Conservation (phyloP, 192 early-diverging fungal genomes). For the Coemansia sp. region DNA sequence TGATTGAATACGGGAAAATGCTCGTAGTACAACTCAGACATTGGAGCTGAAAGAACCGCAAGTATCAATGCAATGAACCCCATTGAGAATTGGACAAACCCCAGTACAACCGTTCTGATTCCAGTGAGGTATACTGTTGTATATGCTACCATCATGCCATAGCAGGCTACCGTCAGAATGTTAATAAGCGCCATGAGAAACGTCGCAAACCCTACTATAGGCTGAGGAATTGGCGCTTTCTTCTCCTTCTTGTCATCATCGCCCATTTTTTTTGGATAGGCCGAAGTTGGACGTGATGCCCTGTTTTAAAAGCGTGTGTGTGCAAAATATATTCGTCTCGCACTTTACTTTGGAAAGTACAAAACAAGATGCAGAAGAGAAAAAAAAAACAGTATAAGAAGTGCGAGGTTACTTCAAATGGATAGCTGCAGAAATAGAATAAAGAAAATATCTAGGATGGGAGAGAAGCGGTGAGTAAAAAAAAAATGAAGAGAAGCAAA, state of each 20-base stretch:
- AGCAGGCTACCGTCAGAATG: neutral
- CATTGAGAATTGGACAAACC: slow-evolving; percentile 10
- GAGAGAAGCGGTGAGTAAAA: too few species aligned
- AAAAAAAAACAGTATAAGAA: too few species aligned
- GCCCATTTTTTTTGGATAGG: neutral
- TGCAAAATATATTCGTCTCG: too few species aligned
- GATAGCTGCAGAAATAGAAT: too few species aligned
- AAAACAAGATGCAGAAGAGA: too few species aligned
- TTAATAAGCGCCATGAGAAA: slow-evolving; percentile 3
- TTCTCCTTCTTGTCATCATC: neutral
- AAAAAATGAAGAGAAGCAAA: neutral
- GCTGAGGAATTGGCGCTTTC: too few species aligned
- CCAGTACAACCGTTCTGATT: neutral
- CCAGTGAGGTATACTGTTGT: neutral
- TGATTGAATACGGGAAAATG: neutral
- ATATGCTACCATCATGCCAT: neutral
- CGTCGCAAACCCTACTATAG: neutral
- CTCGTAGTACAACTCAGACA: neutral
- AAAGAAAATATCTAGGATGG: too few species aligned
- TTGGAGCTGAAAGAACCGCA: neutral
- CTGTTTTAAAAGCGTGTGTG: neutral
- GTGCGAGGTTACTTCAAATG: too few species aligned
- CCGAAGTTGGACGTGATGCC: neutral
- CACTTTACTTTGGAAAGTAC: too few species aligned
- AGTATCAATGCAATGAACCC: neutral